Evolutionary conservation across 495 filamentous ascomycete genomes (phyloP), one percentile per base, ranked within the genome.

Genomic region (Penicillium odoratum): DNA sequence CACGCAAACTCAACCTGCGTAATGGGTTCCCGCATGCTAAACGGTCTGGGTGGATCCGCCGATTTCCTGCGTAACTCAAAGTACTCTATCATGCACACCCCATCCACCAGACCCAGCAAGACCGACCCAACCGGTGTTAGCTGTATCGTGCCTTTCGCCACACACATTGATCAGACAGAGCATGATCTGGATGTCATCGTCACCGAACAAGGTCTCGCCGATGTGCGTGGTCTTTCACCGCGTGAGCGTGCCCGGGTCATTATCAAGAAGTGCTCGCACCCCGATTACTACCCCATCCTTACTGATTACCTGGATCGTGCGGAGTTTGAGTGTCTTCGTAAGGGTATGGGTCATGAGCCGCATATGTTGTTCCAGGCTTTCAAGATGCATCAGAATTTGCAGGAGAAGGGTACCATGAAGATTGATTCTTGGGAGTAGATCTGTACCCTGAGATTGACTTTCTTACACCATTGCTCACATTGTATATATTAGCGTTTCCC

Each of bases 1-100:
- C 92, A 96, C 73, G 92, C 92, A 54, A 96, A 96, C 86, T 86
- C 81, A 64, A 95, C 92, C 48, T 92, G 89, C 72, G 91, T 96
- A 29, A 93, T 94, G 86, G 92, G 92, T 62, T 87, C 82, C 61
- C 86, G 92, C 53, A 96, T 96, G 92, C 81, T 95, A 46, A 95
- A 96, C 79, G 92, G 92, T 2, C 86, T 96, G 28, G 92, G 92
- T 40, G 92, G 92, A 0, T 91, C 87, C 0, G 91, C 92, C 44
- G 92, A 96, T 69, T 96, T 96, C 84, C 79, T 96, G 53, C 85
- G 92, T 47, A 86, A 74, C 64, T 72, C 88, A 59, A 96, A 95
- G 74, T 93, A 93, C 81, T 85, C 81, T 68, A 95, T 96, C 78
- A 96, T 96, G 92, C 92, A 96, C 79, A 94, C 91, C 1, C 92